Evolutionary conservation across 164 flowering plant species (phyloP).

Genomic region (Tetrastigma voinierianum): DNA sequence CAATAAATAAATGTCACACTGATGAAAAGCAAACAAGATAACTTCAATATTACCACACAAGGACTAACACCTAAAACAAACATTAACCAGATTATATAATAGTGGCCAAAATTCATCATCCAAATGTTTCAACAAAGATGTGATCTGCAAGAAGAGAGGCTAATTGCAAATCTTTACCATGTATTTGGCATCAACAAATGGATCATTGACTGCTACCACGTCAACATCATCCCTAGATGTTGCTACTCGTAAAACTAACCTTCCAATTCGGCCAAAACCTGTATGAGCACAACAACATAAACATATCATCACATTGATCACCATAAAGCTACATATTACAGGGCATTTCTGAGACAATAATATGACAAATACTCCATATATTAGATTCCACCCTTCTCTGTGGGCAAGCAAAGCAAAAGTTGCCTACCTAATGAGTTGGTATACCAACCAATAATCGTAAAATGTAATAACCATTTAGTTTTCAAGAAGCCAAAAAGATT

Average conservation of each 20-base stretch:
- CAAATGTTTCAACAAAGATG: not conserved
- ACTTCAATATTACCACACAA: no score
- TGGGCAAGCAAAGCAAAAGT: no score
- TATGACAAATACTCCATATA: no score
- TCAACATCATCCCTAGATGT: conserved; percentile 80
- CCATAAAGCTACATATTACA: not conserved
- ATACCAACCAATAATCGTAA: no score
- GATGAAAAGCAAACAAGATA: no score
- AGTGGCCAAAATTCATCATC: not conserved
- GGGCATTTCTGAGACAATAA: not conserved
- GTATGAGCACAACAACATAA: conserved; percentile 11
- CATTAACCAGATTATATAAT: not conserved
- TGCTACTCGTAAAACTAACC: conserved; percentile 84
- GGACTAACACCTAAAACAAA: not conserved
- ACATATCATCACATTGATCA: conserved; percentile 5
- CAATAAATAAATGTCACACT: no score
- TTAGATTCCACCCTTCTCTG: no score
- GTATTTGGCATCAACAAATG: conserved; percentile 88
- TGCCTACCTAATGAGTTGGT: no score
- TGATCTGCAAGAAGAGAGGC: not conserved
- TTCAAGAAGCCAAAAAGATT: no score
- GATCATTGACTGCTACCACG: conserved; percentile 95
- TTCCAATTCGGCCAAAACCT: conserved; percentile 99
- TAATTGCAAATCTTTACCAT: conserved; percentile 51
- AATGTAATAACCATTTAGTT: no score